Evolutionary conservation across 179 eudicot genomes (phyloP).

Genomic region (Spinacia oleracea): DNA sequence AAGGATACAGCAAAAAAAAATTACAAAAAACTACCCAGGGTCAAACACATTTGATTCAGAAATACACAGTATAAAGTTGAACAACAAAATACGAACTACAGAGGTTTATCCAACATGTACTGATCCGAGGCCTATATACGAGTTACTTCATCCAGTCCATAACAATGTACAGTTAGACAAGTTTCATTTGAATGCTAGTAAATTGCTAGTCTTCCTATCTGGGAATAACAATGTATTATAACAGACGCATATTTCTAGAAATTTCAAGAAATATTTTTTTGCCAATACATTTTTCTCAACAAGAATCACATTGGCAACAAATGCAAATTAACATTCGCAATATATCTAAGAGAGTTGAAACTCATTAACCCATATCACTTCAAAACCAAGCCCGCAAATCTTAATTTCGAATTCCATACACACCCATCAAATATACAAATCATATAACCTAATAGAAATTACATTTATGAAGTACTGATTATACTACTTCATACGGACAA

Average conservation of each 20-base stretch:
- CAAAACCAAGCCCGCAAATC: not conserved
- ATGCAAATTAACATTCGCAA: not conserved
- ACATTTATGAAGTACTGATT: too few species aligned
- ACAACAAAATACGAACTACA: not conserved
- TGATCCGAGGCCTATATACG: not conserved
- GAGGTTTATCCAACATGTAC: not conserved
- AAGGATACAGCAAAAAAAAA: not conserved
- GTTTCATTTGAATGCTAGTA: too few species aligned
- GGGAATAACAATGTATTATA: too few species aligned
- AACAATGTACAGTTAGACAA: not conserved
- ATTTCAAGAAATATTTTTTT: not conserved
- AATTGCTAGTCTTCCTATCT: too few species aligned
- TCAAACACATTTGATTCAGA: not conserved
- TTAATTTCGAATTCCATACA: not conserved
- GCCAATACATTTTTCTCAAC: not conserved
- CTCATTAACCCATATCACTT: not conserved
- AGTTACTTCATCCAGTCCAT: not conserved
- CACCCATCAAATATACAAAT: not conserved
- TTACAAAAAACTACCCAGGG: too few species aligned
- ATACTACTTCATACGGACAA: too few species aligned
- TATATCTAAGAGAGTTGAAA: not conserved
- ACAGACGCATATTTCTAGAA: not conserved
- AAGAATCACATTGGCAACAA: too few species aligned
- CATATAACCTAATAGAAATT: not conserved
- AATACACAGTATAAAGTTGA: not conserved